A percentile compares a stretch with the other conserved stretches of the same genome.
Conservation (phyloP, 371 early-diverging fungal genomes). For the Apophysomyces elegans region DNA sequence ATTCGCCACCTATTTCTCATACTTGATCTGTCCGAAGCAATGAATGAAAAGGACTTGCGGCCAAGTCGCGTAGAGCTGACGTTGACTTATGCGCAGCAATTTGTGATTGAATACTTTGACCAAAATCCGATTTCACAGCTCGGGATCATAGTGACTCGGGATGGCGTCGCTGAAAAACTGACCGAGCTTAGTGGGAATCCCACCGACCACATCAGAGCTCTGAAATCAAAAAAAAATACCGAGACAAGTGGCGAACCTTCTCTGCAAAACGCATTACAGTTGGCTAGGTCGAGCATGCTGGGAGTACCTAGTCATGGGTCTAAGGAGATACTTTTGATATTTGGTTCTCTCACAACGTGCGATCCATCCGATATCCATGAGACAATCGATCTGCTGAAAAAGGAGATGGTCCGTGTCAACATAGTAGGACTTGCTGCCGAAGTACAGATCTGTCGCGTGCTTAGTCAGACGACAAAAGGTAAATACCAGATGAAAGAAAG, state of each 20-base stretch:
- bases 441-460: slow-evolving; percentile 79
- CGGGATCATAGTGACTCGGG: slow-evolving; percentile 85
- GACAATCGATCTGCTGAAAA: slow-evolving; percentile 71
- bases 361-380: slow-evolving; percentile 92
- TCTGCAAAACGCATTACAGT: slow-evolving; percentile 88
- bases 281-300: slow-evolving; percentile 70
- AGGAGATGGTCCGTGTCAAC: slow-evolving; percentile 78
- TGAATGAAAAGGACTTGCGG: slow-evolving; percentile 84
- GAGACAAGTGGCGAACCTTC: slow-evolving; percentile 91
- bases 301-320: slow-evolving; percentile 94
- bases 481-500: slow-evolving; percentile 8
- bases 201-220: slow-evolving; percentile 72
- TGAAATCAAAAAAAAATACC: slow-evolving; percentile 66
- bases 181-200: slow-evolving; percentile 87
- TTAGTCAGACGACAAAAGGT: slow-evolving; percentile 82
- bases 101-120: slow-evolving; percentile 90
- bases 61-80: slow-evolving; percentile 82
- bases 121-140: slow-evolving; percentile 95
- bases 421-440: slow-evolving; percentile 92
- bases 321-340: slow-evolving; percentile 84
- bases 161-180: slow-evolving; percentile 86
- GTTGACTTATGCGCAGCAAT: slow-evolving; percentile 69
- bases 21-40: slow-evolving; percentile 83
- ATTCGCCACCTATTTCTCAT: slow-evolving; percentile 87
- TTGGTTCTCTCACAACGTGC: slow-evolving; percentile 89